Evolutionary conservation across 2,329 filamentous ascomycete species (phyloP).

Genomic region (Gaeumannomyces tritici): DNA sequence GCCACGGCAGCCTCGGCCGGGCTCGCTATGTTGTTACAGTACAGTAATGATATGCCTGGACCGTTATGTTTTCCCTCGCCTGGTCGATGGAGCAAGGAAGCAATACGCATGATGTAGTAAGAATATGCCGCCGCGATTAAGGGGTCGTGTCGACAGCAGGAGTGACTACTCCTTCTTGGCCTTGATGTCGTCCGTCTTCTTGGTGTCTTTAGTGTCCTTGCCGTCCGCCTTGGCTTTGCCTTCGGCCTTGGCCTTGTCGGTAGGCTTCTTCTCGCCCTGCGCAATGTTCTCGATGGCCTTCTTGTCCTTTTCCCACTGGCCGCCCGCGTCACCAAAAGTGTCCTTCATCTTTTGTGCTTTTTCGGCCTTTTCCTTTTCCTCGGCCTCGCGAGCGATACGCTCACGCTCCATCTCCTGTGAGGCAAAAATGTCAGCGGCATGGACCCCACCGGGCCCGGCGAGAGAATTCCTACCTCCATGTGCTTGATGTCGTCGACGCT

Average conservation of each 20-base stretch:
- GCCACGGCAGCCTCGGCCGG: background rate
- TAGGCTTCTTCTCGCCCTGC: constrained; percentile 39
- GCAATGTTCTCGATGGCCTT: constrained; percentile 62
- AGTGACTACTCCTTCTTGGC: constrained; percentile 5
- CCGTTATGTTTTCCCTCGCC: background rate
- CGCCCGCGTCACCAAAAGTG: constrained; percentile 65
- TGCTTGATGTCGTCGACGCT: constrained; percentile 94
- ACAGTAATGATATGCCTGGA: background rate
- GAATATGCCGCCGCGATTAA: background rate
- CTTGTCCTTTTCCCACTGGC: constrained; percentile 88
- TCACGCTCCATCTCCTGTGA: constrained; percentile 84
- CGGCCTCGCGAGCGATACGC: constrained; percentile 66
- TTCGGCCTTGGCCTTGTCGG: constrained; percentile 13
- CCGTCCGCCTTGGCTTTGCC: constrained; percentile 13
- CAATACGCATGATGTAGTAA: background rate
- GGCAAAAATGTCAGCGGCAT: background rate
- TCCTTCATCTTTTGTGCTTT: constrained; percentile 70
- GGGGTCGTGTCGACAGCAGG: background rate
- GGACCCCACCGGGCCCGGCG: background rate
- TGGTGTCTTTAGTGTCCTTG: constrained; percentile 11
- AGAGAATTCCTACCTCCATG: constrained; percentile 60
- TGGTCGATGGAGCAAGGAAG: background rate
- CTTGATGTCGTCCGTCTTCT: background rate
- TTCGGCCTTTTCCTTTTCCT: constrained; percentile 66
- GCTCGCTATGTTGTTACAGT: background rate